Evolutionary conservation across 1,284 basidiomycete species (phyloP), one percentile per base, ranked within the genome.

Genomic region (Porogramme epimiltina): DNA sequence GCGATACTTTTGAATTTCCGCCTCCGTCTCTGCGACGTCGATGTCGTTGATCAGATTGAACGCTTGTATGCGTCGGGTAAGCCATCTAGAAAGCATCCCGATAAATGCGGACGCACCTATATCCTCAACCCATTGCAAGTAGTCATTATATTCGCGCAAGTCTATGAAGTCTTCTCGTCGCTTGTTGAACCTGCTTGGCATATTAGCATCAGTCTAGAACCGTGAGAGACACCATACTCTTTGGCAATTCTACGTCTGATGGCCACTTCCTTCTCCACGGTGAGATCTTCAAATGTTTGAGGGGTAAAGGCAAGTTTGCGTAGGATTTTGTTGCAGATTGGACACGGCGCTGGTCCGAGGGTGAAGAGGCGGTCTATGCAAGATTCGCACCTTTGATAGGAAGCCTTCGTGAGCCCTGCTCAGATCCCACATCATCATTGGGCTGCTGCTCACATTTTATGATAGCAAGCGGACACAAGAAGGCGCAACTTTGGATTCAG

Each of bases 341-440:
- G 97, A 78, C 97, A 99, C 6, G 94, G 93, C 13, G 94, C 95
- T 1, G 97, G 96, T 3, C 97, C 96, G 2, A 98, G 82, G 1
- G 94, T 95, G 70, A 97, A 99, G 42, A 99, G 72, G 8, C 95
- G 85, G 70, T 99, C 97, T 65, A 99, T 98, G 70, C 97, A 99
- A 2, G 91, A 93, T 75, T 97, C 95, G 72, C 95, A 98, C 91
- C 93, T 95, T 62, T 11, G 36, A 15, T 44, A 56, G 34, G 61
- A n/a, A 48, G 46, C 3, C 47, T 28, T 11, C 20, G 10, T 23
- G 3, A 13, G 16, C 15, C 26, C 38, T 60, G 43, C 11, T 40
- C 13, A 28, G 23, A 20, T 22, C 20, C 20, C 34, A 10, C 5
- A 37, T n/a, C n/a, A n/a, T n/a, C n/a, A n/a, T n/a, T n/a, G n/a